Conservation (phyloP, 2,329 filamentous ascomycete genomes). For the Cordyceps farinosa region DNA sequence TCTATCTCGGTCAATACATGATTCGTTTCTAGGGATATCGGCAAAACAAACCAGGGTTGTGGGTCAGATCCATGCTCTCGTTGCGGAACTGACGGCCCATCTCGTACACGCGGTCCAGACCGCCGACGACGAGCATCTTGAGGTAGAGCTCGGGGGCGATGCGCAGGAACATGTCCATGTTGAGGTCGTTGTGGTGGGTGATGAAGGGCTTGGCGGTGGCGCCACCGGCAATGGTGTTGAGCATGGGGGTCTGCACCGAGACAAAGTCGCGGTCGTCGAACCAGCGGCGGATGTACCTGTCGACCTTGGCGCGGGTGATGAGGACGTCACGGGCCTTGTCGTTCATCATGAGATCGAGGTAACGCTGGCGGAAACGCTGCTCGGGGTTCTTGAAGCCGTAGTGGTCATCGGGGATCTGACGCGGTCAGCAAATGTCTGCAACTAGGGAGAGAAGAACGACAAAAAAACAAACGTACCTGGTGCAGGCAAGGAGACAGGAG, state of each 20-base stretch:
- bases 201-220: slow-evolving; percentile 91
- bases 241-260: slow-evolving; percentile 96
- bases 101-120: slow-evolving; percentile 91
- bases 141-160: slow-evolving; percentile 94
- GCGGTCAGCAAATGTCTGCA: not conserved
- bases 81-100: slow-evolving; percentile 95
- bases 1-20: slow-evolving; percentile 48
- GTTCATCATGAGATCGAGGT: slow-evolving; percentile 97
- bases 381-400: slow-evolving; percentile 96
- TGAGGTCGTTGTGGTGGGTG: slow-evolving; percentile 92
- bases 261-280: slow-evolving; percentile 86
- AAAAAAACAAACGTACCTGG: slow-evolving; percentile 41
- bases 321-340: slow-evolving; percentile 79
- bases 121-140: slow-evolving; percentile 94
- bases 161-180: slow-evolving; percentile 93
- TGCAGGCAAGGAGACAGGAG: slow-evolving; percentile 90
- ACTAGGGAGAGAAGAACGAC: slow-evolving; percentile 40
- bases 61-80: slow-evolving; percentile 69
- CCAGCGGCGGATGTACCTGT: slow-evolving; percentile 83
- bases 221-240: slow-evolving; percentile 92
- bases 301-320: slow-evolving; percentile 80
- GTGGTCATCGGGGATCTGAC: slow-evolving; percentile 67
- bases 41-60: slow-evolving; percentile 61
- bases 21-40: not conserved
- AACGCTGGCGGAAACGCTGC: slow-evolving; percentile 86